Base-by-base conservation (phyloP, 2,329 filamentous ascomycete species). In the Sarocladiaceae sp. region DNA sequence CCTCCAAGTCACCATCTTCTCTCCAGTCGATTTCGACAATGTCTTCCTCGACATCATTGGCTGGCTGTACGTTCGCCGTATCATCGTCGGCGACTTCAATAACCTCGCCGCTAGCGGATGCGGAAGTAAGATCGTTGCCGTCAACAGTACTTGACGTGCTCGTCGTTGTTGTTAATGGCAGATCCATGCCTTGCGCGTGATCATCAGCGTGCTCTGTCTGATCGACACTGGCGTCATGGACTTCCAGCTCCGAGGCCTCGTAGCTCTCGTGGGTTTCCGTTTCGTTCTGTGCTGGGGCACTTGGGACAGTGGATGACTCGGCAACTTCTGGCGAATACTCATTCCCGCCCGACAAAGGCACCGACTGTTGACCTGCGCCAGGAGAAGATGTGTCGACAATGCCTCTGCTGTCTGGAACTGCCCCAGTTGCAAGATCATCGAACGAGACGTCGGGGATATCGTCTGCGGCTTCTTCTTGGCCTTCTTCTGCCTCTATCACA, bases 1-100 rank as follows among this genome's bases (percentile, higher is more conserved):
- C 49, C 16, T 47, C 51, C 39, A 48, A 46, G 9, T 46, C 52
- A 32, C 52, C 40, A n/a, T 52, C 55, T 16, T 58, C 54, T 33
- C 50, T 47, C 55, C 55, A 58, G 26, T 58, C 54, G 37, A 58
- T 56, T 39, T 58, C 55, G 26, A 46, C 52, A 2, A 52, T 32
- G 18, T 51, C 46, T 15, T 43, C 46, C 20, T 23, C 39, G 11
- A 19, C 33, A 4, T 35, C 33, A n/a, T n/a, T n/a, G 16, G 6
- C 15, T 35, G 33, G 16, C 15, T 18, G 16, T 4, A 20, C 18
- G 6, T 13, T n/a, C n/a, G n/a, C 5, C 15, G 33, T 18, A 15
- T 20, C 16, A 19, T 35, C 18, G 15, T 9, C 33, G 10, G 19
- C 33, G 13, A 10, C 26, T 7, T 29, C 44, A 16, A 11, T 29